Conservation (phyloP, 129 eudicot genomes). For the Tagetes erecta region DNA sequence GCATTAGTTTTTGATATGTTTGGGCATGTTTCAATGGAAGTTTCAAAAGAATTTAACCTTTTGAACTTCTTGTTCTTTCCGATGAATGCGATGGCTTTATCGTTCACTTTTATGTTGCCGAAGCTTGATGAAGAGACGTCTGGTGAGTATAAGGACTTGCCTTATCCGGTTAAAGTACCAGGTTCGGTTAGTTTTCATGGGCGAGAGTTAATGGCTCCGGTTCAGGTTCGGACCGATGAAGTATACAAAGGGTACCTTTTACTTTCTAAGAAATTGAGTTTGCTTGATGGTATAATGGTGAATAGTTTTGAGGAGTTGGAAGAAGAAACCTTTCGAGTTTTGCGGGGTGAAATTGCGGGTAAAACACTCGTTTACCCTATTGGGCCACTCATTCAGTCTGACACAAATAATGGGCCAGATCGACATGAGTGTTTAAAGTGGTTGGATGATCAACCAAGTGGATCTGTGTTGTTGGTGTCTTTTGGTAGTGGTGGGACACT, state of each 20-base stretch:
- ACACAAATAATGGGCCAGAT: constrained; percentile 18
- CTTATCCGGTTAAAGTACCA: constrained; percentile 39
- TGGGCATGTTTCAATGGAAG: constrained; percentile 44
- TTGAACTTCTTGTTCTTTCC: constrained; percentile 41
- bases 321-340: constrained; percentile 38
- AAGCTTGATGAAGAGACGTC: constrained; percentile 45
- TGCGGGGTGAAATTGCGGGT: constrained; percentile 10
- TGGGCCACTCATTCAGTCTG: constrained; percentile 44
- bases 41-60: constrained; percentile 38
- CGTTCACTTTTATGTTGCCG: constrained; percentile 33
- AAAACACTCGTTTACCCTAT: constrained; percentile 46
- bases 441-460: constrained; percentile 49
- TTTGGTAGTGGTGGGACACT: constrained; percentile 70
- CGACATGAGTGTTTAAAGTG: constrained; percentile 39
- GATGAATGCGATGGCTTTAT: constrained; percentile 39
- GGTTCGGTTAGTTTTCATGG: constrained; percentile 50
- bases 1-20: constrained; percentile 48
- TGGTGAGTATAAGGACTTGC: constrained; percentile 45
- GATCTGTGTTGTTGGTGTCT: constrained; percentile 48
- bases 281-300: constrained; percentile 47
- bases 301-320: constrained; percentile 49
- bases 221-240: constrained; percentile 44
- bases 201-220: constrained; percentile 46
- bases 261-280: constrained; percentile 30
- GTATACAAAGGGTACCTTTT: constrained; percentile 45